These are phyloP conservation scores for Globisporangium ultimum DNA, from an alignment of 352 stramenopile species.

Conservation along the genomic window DNA sequence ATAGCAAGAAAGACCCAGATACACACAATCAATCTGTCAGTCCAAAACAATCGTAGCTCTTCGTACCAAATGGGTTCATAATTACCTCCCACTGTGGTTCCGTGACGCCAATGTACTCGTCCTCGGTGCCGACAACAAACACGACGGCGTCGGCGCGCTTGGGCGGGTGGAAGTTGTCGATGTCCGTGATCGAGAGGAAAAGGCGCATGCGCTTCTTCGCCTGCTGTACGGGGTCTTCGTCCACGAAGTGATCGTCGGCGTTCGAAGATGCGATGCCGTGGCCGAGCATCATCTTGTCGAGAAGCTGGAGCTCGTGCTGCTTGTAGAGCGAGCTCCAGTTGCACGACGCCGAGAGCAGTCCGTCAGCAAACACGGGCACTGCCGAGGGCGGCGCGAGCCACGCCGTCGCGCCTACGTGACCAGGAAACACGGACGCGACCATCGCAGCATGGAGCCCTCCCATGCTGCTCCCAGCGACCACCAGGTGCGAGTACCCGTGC, in stretches of 20 bases:
- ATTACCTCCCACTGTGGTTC: constrained; percentile 56
- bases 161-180: constrained; percentile 74
- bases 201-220: constrained; percentile 75
- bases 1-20: neutral
- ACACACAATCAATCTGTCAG: neutral
- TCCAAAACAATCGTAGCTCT: neutral
- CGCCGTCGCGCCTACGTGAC: constrained; percentile 56
- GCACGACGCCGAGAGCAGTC: constrained; percentile 70
- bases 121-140: constrained; percentile 75
- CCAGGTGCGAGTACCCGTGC: constrained; percentile 51
- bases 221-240: constrained; percentile 55
- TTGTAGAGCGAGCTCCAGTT: constrained; percentile 76
- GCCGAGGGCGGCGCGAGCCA: constrained; percentile 75
- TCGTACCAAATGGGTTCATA: neutral
- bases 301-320: constrained; percentile 54
- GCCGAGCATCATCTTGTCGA: constrained; percentile 66
- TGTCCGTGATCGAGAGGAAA: constrained; percentile 80
- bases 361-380: constrained; percentile 68
- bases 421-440: constrained; percentile 66
- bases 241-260: constrained; percentile 16
- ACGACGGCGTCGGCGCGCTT: constrained; percentile 62
- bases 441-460: constrained; percentile 75
- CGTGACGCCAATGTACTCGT: constrained; percentile 70
- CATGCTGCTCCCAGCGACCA: constrained; percentile 74
- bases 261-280: constrained; percentile 24